phyloP scores from a whole-genome alignment of 2,329 filamentous ascomycete genomes.

The Epichloe hybrida region DNA sequence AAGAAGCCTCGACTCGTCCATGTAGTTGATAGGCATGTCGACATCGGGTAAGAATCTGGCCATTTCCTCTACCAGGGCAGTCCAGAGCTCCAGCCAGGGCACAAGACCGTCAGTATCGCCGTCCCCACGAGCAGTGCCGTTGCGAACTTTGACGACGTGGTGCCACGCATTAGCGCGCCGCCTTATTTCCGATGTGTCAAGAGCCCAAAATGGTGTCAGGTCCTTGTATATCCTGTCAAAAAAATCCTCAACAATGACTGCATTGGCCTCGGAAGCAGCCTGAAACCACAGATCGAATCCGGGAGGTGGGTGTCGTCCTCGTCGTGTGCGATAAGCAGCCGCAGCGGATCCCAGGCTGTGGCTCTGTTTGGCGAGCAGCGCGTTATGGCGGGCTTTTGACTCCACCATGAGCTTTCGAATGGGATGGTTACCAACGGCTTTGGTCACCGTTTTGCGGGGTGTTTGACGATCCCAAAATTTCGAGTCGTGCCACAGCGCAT shows the following conservation, averaged over 20 bases:
- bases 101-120: conserved; percentile 28
- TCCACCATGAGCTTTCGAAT: conserved; percentile 35
- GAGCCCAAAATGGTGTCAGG: conserved; percentile 45
- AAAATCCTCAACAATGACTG: conserved; percentile 48
- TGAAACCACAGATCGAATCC: conserved; percentile 49
- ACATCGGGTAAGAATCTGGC: conserved; percentile 45
- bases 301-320: conserved; percentile 48
- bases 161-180: conserved; percentile 28
- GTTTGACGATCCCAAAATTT: conserved; percentile 13
- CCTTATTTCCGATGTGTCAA: conserved; percentile 28
- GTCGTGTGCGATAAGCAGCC: conserved; percentile 37
- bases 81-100: conserved; percentile 34
- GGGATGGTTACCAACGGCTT: conserved; percentile 26
- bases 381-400: conserved; percentile 29
- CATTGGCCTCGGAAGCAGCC: conserved; percentile 36
- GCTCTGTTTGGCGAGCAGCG: conserved; percentile 30
- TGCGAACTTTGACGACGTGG: conserved; percentile 33
- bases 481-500: conserved; percentile 17
- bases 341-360: conserved; percentile 37
- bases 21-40: conserved; percentile 52
- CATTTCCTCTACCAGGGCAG: conserved; percentile 35
- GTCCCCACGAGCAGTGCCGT: conserved; percentile 24
- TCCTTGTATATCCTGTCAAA: conserved; percentile 54
- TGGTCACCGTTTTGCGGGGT: conserved; percentile 8
- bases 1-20: conserved; percentile 50